These are phyloP conservation scores for Leccinellum luteum DNA, from an alignment of 768 basidiomycete species.

Conservation along the genomic window DNA sequence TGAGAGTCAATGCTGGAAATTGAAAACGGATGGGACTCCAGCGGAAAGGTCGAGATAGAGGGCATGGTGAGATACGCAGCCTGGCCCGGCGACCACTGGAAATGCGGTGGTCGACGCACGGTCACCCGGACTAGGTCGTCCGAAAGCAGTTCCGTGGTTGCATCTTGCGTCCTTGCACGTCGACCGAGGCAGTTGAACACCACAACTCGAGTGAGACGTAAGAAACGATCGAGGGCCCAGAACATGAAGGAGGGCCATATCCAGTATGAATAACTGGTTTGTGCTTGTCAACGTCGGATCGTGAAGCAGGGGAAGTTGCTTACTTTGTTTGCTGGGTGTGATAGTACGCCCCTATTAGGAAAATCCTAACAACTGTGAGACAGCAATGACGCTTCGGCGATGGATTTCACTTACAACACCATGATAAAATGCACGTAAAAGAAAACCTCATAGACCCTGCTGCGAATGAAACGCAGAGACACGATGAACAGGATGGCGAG, in stretches of 20 bases:
- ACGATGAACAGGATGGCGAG: slow-evolving; percentile 44
- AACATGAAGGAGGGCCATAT: slow-evolving; percentile 32
- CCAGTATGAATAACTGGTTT: slow-evolving; percentile 22
- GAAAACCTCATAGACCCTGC: slow-evolving; percentile 51
- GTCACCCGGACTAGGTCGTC: slow-evolving; percentile 47
- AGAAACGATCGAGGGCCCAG: slow-evolving; percentile 45
- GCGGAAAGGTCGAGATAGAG: slow-evolving; percentile 40
- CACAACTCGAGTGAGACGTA: slow-evolving; percentile 46
- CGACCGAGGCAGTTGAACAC: slow-evolving; percentile 39
- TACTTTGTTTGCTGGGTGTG: slow-evolving; percentile 32
- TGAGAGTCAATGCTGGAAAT: slow-evolving; percentile 44
- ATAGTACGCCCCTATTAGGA: slow-evolving; percentile 40
- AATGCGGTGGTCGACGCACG: slow-evolving; percentile 42
- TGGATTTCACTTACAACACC: slow-evolving; percentile 35
- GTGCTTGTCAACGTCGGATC: neutral
- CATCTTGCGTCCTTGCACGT: slow-evolving; percentile 32
- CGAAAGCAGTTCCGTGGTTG: slow-evolving; percentile 42
- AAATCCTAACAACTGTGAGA: slow-evolving; percentile 23
- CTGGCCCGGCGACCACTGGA: slow-evolving; percentile 56
- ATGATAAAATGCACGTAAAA: slow-evolving; percentile 45
- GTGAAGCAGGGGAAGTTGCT: neutral
- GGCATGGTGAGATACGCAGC: slow-evolving; percentile 52
- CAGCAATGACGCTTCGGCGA: neutral
- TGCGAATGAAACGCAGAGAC: slow-evolving; percentile 49
- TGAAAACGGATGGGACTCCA: slow-evolving; percentile 63